These are phyloP conservation scores for Leccinellum luteum DNA, from an alignment of 768 basidiomycete genomes.

Conservation along the genomic window DNA sequence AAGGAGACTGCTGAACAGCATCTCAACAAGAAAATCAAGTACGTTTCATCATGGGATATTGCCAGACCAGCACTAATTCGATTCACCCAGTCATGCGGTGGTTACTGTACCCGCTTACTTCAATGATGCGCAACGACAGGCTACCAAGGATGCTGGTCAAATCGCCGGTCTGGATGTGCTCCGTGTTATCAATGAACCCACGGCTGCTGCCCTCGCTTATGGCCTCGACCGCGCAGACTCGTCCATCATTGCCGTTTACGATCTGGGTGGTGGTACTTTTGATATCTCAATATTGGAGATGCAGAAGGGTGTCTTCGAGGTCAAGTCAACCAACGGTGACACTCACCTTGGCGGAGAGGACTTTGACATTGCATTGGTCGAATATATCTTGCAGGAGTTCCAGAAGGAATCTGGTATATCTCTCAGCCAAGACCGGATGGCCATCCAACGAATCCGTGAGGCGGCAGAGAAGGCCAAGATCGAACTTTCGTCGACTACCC, in stretches of 20 bases:
- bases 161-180: conserved; percentile 97
- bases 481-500: conserved; percentile 89
- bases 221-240: conserved; percentile 83
- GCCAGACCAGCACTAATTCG: neutral
- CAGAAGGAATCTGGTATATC: conserved; percentile 89
- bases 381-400: conserved; percentile 86
- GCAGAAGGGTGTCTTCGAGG: conserved; percentile 99
- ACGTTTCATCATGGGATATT: conserved; percentile 32
- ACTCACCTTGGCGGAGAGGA: conserved; percentile 98
- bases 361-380: conserved; percentile 89
- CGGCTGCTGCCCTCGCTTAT: conserved; percentile 97
- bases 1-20: conserved; percentile 93
- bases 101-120: conserved; percentile 98
- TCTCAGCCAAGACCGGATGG: conserved; percentile 86
- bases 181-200: conserved; percentile 98
- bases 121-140: conserved; percentile 99
- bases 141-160: conserved; percentile 96
- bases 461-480: conserved; percentile 99
- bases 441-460: conserved; percentile 98
- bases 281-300: conserved; percentile 99
- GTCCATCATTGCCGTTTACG: conserved; percentile 95
- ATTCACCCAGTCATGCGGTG: conserved; percentile 65
- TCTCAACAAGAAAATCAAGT: conserved; percentile 92
- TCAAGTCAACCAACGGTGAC: conserved; percentile 99
- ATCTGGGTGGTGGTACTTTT: conserved; percentile 97